Evolutionary conservation across 176 grass and related monocot species (phyloP).

Genomic region (Saccharum officinarum): DNA sequence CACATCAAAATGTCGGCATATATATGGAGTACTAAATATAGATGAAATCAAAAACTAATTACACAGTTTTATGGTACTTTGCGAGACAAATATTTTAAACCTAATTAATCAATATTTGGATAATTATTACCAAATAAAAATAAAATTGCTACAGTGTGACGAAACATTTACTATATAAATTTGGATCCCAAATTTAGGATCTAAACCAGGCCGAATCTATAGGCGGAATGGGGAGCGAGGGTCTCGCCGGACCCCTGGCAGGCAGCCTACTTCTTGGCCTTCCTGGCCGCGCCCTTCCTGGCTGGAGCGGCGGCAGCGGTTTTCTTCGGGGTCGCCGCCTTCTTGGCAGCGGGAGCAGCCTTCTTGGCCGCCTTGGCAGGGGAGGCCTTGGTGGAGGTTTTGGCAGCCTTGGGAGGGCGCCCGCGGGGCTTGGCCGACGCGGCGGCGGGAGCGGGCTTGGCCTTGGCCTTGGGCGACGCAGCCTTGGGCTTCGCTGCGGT

Average conservation of each 20-base stretch:
- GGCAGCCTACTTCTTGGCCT: conserved; percentile 59
- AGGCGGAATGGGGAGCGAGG: background rate
- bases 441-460: background rate
- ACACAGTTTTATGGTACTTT: too few species aligned
- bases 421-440: background rate
- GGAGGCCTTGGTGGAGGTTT: conserved; percentile 27
- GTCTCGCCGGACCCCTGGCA: too few species aligned
- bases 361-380: conserved; percentile 15
- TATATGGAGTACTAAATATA: too few species aligned
- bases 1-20: too few species aligned
- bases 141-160: too few species aligned
- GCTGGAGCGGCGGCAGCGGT: background rate
- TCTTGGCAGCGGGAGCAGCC: background rate
- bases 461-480: background rate
- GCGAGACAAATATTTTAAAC: too few species aligned
- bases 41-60: too few species aligned
- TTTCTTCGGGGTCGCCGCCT: conserved; percentile 13
- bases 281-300: conserved; percentile 44
- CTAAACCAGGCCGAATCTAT: background rate
- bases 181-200: too few species aligned
- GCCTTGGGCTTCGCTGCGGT: background rate
- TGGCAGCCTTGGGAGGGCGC: conserved; percentile 38
- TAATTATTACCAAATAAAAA: too few species aligned
- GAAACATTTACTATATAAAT: too few species aligned
- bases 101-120: too few species aligned